Evolutionary conservation across 768 basidiomycete species (phyloP).

Genomic region (Mycena polygramma): DNA sequence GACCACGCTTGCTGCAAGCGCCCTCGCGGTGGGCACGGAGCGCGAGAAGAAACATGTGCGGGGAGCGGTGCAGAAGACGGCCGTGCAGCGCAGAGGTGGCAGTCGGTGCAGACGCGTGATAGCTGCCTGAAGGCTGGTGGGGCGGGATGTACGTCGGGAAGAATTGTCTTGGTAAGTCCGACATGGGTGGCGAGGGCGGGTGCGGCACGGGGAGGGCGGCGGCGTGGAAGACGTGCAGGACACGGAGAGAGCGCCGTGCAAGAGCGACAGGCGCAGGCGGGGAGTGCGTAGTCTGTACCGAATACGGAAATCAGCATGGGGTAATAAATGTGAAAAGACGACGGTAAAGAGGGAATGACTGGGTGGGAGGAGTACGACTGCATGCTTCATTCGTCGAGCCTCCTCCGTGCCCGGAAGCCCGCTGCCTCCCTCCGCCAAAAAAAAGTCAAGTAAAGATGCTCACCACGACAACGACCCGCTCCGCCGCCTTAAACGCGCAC

Average conservation of each 20-base stretch:
- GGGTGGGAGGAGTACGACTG: constrained; percentile 2
- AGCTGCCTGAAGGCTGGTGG: not conserved
- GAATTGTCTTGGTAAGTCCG: not conserved
- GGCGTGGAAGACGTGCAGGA: constrained; percentile 39
- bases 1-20: not conserved
- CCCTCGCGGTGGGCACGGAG: constrained; percentile 11
- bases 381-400: too few relatives aligned
- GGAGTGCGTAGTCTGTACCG: constrained; percentile 29
- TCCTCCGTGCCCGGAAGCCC: too few relatives aligned
- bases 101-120: constrained; percentile 4
- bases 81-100: constrained; percentile 31
- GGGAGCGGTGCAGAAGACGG: constrained; percentile 24
- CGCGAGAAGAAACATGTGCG: constrained; percentile 25
- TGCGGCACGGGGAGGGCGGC: constrained; percentile 22
- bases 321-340: not conserved
- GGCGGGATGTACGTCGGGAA: not conserved
- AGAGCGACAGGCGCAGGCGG: constrained; percentile 33
- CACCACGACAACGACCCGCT: constrained; percentile 25
- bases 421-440: too few relatives aligned
- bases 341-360: not conserved
- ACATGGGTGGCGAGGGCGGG: not conserved
- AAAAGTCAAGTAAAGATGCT: not conserved
- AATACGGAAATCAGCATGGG: not conserved
- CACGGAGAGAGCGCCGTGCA: constrained; percentile 15
- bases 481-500: constrained; percentile 26